phyloP scores from a whole-genome alignment of 768 basidiomycete genomes.

The Collybia mongolica region DNA sequence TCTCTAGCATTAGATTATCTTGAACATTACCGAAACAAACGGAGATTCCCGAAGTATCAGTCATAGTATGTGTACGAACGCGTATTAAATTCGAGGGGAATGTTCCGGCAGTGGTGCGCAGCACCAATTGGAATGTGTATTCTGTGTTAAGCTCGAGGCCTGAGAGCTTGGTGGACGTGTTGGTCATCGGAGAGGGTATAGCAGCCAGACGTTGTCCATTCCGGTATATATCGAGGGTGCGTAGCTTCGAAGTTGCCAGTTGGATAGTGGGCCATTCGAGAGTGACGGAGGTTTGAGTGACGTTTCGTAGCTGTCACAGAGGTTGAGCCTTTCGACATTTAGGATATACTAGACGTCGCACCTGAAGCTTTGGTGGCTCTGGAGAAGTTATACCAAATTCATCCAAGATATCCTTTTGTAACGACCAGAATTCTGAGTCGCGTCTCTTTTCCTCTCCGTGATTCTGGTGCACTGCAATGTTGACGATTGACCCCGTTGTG shows the following conservation, averaged over 20 bases:
- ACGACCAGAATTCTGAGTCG: constrained; percentile 77
- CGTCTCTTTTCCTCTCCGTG: constrained; percentile 78
- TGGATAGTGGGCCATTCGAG: constrained; percentile 91
- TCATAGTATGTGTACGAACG: constrained; percentile 90
- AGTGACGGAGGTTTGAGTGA: constrained; percentile 95
- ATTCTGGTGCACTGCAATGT: constrained; percentile 93
- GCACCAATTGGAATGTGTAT: constrained; percentile 92
- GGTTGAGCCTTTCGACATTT: background rate
- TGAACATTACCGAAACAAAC: constrained; percentile 94
- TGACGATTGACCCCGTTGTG: constrained; percentile 93
- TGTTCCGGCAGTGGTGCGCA: constrained; percentile 91
- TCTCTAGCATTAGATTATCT: constrained; percentile 71
- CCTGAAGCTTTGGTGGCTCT: constrained; percentile 69
- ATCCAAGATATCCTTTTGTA: constrained; percentile 79
- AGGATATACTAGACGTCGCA: constrained; percentile 29
- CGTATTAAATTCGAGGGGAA: constrained; percentile 82
- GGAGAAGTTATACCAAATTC: constrained; percentile 73
- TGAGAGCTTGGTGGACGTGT: constrained; percentile 87
- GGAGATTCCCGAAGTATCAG: constrained; percentile 90
- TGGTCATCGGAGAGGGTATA: constrained; percentile 78
- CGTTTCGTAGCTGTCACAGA: constrained; percentile 69
- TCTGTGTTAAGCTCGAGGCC: constrained; percentile 79
- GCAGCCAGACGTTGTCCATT: constrained; percentile 86
- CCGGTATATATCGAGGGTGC: constrained; percentile 90
- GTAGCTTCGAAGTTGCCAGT: constrained; percentile 82